Evolutionary conservation across 1,139 yeast species (phyloP), one percentile per base, ranked within the genome.

Genomic region (Blastobotrys illinoisensis): DNA sequence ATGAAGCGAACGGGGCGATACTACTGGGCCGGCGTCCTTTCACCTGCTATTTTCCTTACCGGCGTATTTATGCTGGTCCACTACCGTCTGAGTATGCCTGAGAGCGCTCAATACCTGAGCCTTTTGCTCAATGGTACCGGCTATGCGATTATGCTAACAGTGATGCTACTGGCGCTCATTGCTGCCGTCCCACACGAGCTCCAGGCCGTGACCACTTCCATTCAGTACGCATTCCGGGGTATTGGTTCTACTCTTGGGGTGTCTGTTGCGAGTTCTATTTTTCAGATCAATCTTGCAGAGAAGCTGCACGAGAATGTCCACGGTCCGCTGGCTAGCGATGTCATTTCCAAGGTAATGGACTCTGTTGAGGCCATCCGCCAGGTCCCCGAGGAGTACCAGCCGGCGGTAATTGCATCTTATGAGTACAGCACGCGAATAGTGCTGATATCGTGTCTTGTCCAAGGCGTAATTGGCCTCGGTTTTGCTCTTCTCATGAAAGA

Each of bases 171-270:
- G 48, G 84, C 90, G 0, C 75, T 86, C 71, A 84, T 86, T 56
- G 83, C 89, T 0, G 79, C 82, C 1, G 81, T 78, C 13, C 86
- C 87, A 2, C 74, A 71, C 45, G 79, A 81, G 58, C 78, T 75
- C 60, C 91, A 85, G 67, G 90, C 91, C 3, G 79, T 86, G 7
- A 80, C 88, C 0, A 86, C 91, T 0, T 83, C 89, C 0, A 85
- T 86, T 57, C 88, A 85, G 62, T 86, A 86, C 66, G 83, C 88
- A 3, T 85, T 84, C 71, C 74, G 91, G 62, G 83, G 90, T 1
- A 81, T 86, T 4, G 91, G 91, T 0, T 83, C 88, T 1, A 84
- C 90, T 0, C 59, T 84, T 50, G 91, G 91, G 18, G 88, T 86
- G 3, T 76, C 91, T 0, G 66, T 83, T 43, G 85, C 87, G 0